Percentiles rank a stretch among this genome's conserved stretches.
Evolutionary conservation across 768 basidiomycete genomes (phyloP).

Genomic region (Steccherinum ochraceum): DNA sequence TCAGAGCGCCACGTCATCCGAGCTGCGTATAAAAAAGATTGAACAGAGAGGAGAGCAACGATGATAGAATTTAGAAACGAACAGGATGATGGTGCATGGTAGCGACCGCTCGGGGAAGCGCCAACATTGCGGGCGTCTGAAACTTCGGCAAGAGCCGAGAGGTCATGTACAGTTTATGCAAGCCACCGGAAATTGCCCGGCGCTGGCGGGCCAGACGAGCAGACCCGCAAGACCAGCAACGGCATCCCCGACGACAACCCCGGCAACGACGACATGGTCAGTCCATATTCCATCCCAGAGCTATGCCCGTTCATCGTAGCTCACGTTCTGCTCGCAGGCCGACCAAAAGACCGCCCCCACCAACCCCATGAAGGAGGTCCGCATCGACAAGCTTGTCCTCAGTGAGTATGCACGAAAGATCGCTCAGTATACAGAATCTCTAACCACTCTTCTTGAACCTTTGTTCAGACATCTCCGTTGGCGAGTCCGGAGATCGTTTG

Average conservation of each 20-base stretch:
- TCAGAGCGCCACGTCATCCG: too few species aligned
- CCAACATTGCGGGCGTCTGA: too few species aligned
- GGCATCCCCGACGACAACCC: conserved; percentile 15
- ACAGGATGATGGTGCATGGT: too few species aligned
- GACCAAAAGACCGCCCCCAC: conserved; percentile 83
- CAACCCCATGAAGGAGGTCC: conserved; percentile 95
- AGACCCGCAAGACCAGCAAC: conserved; percentile 1
- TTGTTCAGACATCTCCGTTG: conserved; percentile 91
- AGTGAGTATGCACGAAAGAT: too few species aligned
- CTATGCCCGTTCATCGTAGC: neutral
- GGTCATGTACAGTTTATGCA: neutral
- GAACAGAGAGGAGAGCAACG: too few species aligned
- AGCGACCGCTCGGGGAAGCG: too few species aligned
- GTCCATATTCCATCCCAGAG: conserved; percentile 2
- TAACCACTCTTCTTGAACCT: too few species aligned
- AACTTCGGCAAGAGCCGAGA: neutral
- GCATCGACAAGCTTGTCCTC: conserved; percentile 98
- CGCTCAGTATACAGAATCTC: too few species aligned
- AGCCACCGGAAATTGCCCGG: neutral
- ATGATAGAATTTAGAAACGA: too few species aligned
- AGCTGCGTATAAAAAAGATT: too few species aligned
- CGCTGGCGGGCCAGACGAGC: neutral
- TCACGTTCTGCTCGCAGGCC: conserved; percentile 43
- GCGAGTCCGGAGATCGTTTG: conserved; percentile 98
- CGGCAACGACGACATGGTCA: conserved; percentile 14